Evolutionary conservation across 139 green algal species (phyloP).

Genomic region (Chlamydomonas eustigma): DNA sequence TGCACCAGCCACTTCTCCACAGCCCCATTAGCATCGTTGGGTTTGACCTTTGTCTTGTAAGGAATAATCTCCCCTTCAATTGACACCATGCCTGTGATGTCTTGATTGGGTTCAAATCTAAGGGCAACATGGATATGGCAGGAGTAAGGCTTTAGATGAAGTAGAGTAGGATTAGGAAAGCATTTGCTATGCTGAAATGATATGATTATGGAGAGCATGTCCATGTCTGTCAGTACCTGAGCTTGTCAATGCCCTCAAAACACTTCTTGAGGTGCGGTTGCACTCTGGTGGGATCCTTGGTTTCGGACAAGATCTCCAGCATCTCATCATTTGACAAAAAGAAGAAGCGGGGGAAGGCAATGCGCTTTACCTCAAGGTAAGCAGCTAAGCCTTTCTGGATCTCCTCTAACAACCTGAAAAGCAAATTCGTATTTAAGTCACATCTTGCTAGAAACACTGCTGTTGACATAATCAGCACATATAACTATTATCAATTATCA

Average conservation of each 20-base stretch:
- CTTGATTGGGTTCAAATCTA: constrained; percentile 46
- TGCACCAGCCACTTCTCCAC: background rate
- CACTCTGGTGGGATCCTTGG: constrained; percentile 65
- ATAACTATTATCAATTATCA: too few species aligned
- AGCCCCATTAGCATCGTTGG: constrained; percentile 26
- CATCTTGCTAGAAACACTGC: too few species aligned
- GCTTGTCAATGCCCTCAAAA: constrained; percentile 68
- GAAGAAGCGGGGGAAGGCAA: constrained; percentile 78
- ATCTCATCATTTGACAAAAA: constrained; percentile 85
- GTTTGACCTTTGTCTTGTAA: constrained; percentile 44
- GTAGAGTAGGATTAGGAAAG: constrained; percentile 41
- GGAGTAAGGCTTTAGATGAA: constrained; percentile 17
- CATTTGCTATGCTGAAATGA: constrained; percentile 3
- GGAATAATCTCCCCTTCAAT: constrained; percentile 67
- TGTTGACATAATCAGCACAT: too few species aligned
- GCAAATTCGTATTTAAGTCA: too few species aligned
- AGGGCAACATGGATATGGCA: background rate
- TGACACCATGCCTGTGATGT: constrained; percentile 67
- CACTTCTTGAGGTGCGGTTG: constrained; percentile 50
- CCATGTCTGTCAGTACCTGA: constrained; percentile 27
- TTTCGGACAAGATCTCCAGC: constrained; percentile 79
- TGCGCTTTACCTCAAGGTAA: constrained; percentile 79
- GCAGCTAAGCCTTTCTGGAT: constrained; percentile 61
- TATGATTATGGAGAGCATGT: background rate
- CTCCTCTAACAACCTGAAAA: constrained; percentile 68